A percentile compares a stretch with the other conserved stretches of the same genome.
Conservation (phyloP, 2,329 filamentous ascomycete species). For the Xylaria hypoxylon region DNA sequence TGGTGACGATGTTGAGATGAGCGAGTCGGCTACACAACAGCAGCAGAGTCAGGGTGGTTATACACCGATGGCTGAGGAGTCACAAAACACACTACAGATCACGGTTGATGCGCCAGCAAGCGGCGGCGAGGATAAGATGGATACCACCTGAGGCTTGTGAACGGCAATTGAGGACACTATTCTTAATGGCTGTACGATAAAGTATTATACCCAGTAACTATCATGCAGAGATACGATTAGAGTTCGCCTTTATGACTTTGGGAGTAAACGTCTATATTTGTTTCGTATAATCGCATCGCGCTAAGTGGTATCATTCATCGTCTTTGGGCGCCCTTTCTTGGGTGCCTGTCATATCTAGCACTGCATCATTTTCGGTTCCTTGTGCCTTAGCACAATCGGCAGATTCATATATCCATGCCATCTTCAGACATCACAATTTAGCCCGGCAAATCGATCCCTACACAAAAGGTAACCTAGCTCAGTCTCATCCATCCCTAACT, state of each 20-base stretch:
- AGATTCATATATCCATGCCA: neutral
- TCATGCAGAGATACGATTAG: conserved; percentile 27
- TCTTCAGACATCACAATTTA: neutral
- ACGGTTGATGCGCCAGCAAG: conserved; percentile 62
- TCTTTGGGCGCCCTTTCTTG: neutral
- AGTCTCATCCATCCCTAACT: neutral
- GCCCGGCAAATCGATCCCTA: neutral
- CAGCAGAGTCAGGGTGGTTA: conserved; percentile 46
- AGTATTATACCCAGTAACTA: conserved; percentile 45
- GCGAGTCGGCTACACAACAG: conserved; percentile 52
- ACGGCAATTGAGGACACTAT: neutral
- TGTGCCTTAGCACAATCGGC: neutral
- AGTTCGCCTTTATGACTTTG: conserved; percentile 3
- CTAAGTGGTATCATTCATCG: conserved; percentile 37
- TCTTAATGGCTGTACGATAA: conserved; percentile 34
- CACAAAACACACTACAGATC: conserved; percentile 56
- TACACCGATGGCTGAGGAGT: conserved; percentile 51
- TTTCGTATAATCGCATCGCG: conserved; percentile 16
- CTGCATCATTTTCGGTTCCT: neutral
- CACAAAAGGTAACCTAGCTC: neutral
- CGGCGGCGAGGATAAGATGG: conserved; percentile 71
- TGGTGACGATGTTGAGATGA: conserved; percentile 52
- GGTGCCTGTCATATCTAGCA: conserved; percentile 5
- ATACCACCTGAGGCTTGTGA: conserved; percentile 59
- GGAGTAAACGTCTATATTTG: conserved; percentile 12